Evolutionary conservation across 805 yeast species (phyloP).

Genomic region (Cyberlindnera saturnus): DNA sequence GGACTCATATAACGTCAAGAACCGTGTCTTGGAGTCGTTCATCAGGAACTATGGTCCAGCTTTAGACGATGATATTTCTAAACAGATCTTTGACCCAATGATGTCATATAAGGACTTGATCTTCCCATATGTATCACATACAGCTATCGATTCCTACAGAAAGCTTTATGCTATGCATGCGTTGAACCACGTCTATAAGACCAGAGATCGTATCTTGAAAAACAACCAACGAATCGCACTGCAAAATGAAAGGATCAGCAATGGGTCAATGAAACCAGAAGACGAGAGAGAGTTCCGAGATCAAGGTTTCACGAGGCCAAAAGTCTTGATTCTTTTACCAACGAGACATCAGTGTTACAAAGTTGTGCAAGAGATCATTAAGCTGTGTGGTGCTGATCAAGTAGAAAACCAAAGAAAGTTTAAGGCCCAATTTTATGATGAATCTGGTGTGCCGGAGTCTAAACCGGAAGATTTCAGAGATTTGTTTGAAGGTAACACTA

Average conservation of each 20-base stretch:
- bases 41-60: slow-evolving; percentile 12
- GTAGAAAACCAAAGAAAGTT: slow-evolving; percentile 80
- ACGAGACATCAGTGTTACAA: slow-evolving; percentile 74
- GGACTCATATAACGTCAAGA: slow-evolving; percentile 39
- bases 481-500: slow-evolving; percentile 80
- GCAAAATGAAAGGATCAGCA: slow-evolving; percentile 34
- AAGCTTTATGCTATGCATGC: slow-evolving; percentile 64
- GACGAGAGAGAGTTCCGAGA: slow-evolving; percentile 67
- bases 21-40: slow-evolving; percentile 31
- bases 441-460: slow-evolving; percentile 34
- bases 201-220: slow-evolving; percentile 78
- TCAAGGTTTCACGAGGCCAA: slow-evolving; percentile 95
- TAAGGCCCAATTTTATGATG: slow-evolving; percentile 57
- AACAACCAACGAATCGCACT: slow-evolving; percentile 55
- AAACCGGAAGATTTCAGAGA: slow-evolving; percentile 84
- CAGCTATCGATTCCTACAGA: slow-evolving; percentile 48
- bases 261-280: slow-evolving; percentile 29
- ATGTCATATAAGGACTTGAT: slow-evolving; percentile 68
- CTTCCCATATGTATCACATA: slow-evolving; percentile 46
- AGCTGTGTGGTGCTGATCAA: slow-evolving; percentile 62
- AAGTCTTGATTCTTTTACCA: slow-evolving; percentile 76
- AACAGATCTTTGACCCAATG: slow-evolving; percentile 53
- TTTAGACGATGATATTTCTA: slow-evolving; percentile 40
- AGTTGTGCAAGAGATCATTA: slow-evolving; percentile 55
- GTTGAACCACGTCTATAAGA: slow-evolving; percentile 77